Conservation (phyloP, 495 filamentous ascomycete genomes). For the Aspergillus olivimuriae region DNA sequence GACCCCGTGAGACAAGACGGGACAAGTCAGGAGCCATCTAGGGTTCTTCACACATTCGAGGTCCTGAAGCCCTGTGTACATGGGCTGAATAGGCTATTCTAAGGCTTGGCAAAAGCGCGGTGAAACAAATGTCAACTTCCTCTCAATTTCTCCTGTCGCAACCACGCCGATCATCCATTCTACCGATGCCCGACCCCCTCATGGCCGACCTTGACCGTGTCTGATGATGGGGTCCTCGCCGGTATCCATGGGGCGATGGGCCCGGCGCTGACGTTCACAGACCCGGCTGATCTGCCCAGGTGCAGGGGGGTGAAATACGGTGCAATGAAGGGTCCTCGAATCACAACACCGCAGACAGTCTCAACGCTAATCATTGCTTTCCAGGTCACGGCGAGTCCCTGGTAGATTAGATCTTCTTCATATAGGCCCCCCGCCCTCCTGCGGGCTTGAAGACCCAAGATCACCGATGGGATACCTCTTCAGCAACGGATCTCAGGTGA, state of each 20-base stretch:
- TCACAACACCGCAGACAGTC: conserved; percentile 4
- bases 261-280: not conserved
- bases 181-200: too few relatives aligned
- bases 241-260: too few relatives aligned
- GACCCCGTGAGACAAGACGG: not conserved
- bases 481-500: not conserved
- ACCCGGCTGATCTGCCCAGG: not conserved
- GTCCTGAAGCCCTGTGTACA: not conserved
- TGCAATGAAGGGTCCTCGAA: conserved; percentile 8
- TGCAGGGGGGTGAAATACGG: not conserved
- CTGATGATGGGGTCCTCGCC: not conserved
- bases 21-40: not conserved
- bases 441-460: not conserved
- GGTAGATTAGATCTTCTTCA: conserved; percentile 4
- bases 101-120: not conserved
- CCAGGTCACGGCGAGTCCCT: conserved; percentile 12
- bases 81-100: conserved; percentile 1
- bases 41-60: too few relatives aligned
- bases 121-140: conserved; percentile 5
- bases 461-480: conserved; percentile 1
- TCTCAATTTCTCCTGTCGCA: conserved; percentile 6
- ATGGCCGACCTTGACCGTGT: too few relatives aligned
- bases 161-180: not conserved
- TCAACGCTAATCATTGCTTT: conserved; percentile 16
- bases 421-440: not conserved